Percentiles rank a stretch among this genome's conserved stretches.
phyloP scores from a whole-genome alignment of 2,329 filamentous ascomycete genomes.

The Endothia cerciana region DNA sequence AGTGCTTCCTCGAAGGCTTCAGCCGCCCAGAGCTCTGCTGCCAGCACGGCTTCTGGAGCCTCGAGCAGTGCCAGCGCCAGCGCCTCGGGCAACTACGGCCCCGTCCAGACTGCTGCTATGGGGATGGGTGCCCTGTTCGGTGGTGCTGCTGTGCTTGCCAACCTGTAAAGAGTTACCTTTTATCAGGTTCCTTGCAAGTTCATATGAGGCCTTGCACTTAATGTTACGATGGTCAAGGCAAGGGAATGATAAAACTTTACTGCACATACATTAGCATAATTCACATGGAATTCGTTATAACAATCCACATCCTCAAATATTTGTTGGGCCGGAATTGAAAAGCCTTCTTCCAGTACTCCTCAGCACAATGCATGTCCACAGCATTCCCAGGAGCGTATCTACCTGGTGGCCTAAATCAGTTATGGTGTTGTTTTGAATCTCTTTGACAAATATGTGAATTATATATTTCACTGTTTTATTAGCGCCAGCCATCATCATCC shows the following conservation, averaged over 20 bases:
- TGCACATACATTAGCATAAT: background rate
- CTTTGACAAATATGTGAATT: too few species aligned
- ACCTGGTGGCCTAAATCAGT: too few species aligned
- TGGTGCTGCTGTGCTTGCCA: slow-evolving; percentile 49
- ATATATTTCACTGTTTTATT: too few species aligned
- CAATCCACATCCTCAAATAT: background rate
- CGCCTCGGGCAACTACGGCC: slow-evolving; percentile 34
- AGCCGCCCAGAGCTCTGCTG: slow-evolving; percentile 25
- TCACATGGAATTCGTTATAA: background rate
- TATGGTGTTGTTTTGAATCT: too few species aligned
- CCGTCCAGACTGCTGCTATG: slow-evolving; percentile 46
- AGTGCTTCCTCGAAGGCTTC: slow-evolving; percentile 24
- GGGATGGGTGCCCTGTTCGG: slow-evolving; percentile 52
- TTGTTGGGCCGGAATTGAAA: too few species aligned
- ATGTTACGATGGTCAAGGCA: background rate
- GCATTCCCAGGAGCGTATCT: too few species aligned
- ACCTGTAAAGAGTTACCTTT: slow-evolving; percentile 43
- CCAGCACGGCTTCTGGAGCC: slow-evolving; percentile 30
- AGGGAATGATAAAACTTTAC: background rate
- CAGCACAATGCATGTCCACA: too few species aligned
- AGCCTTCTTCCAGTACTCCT: too few species aligned
- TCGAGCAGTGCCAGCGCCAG: slow-evolving; percentile 22
- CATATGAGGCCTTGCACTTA: background rate
- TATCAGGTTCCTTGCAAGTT: too few species aligned
- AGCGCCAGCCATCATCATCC: too few species aligned